Evolutionary conservation across 441 rosid species (phyloP), one percentile per base, ranked within the genome.

Genomic region (Adansonia madagascariensis): DNA sequence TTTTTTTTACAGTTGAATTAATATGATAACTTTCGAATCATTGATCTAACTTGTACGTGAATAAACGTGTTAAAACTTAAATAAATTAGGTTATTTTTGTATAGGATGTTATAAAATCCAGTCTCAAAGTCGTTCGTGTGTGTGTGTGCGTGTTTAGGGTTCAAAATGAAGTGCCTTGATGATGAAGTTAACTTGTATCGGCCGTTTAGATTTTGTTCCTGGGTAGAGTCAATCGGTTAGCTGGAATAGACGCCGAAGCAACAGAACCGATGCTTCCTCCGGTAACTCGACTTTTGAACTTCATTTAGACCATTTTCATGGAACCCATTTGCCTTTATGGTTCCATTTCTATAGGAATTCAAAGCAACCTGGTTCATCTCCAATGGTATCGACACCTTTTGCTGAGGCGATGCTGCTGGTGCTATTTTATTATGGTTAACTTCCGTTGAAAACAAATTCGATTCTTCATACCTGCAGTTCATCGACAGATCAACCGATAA

Each of bases 401-500:
- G 83, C 71, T 84, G 88, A 0, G 89, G 92, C 24, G 91, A 84
- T 59, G 86, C 89, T 59, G 86, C 89, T 8, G 89, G 96, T 68
- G 88, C 91, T 84, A 90, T 83, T 81, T 81, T 92, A 86, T 85
- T 88, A 77, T 89, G 86, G 85, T 75, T 87, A 52, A 57, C 85
- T 80, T 92, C 98, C 83, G 85, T 84, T 5, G 84, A 50, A 61
- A 50, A 59, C 44, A 88, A 87, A 81, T 77, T 86, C 35, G 91
- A 89, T 83, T 89, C 90, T 53, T 82, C 72, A 57, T 24, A 77
- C 87, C 93, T 91, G 85, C 77, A 78, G 69, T 66, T 41, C 76
- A 76, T n/a, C 24, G 8, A 24, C 24, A 18, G 8, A 35, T 31
- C 5, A 35, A 27, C 43, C 7, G 0, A 15, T 27, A 27, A 50